Evolutionary conservation across 108 stramenopile genomes (phyloP), one percentile per base, ranked within the genome.

Genomic region (Skeletonema costatum): DNA sequence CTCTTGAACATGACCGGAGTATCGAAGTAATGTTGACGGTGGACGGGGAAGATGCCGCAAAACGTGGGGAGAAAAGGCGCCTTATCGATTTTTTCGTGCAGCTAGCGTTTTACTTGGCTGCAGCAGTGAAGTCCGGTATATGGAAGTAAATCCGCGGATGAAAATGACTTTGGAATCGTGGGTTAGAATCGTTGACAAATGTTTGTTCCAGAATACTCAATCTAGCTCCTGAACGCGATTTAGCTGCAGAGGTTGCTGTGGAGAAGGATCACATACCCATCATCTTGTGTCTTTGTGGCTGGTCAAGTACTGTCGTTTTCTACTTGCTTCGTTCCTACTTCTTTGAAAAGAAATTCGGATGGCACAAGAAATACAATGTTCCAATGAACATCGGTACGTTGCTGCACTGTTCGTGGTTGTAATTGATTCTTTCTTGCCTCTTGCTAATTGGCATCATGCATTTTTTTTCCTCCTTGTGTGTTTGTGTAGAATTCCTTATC

Each of bases 401-500:
- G 7, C 17, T 19, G 4, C n/a, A n/a, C 30, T 63, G 12, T 63
- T 36, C 4, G 29, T 17, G 62, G 14, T 61, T 12, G 60, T 61
- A 8, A 17, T 11, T 33, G 32, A 10, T 11, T 7, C 7, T 16
- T 16, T 61, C 3, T 61, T 61, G 0, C 0, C 0, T 61, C 2
- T 61, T 16, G 11, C 12, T 13, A 5, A 25, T 25, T 25, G 25
- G 25, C 25, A 25, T 25, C 25, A 25, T 25, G 25, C 25, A 32
- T 62, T 62, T 25, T 29, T 10, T 1, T 60, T 32, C 29, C 11
- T n/a, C 0, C n/a, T 32, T n/a, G 11, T 13, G 60, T 89, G 32
- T 12, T 32, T n/a, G 11, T 13, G 60, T 89, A 39, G 80, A 86
- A 17, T 91, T 84, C 76, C 33, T 35, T 56, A 89, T 88, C 41